A percentile compares a stretch with the other conserved stretches of the same genome.
Evolutionary conservation across 768 basidiomycete genomes (phyloP).

Genomic region (Tricholoma bakamatsutake): DNA sequence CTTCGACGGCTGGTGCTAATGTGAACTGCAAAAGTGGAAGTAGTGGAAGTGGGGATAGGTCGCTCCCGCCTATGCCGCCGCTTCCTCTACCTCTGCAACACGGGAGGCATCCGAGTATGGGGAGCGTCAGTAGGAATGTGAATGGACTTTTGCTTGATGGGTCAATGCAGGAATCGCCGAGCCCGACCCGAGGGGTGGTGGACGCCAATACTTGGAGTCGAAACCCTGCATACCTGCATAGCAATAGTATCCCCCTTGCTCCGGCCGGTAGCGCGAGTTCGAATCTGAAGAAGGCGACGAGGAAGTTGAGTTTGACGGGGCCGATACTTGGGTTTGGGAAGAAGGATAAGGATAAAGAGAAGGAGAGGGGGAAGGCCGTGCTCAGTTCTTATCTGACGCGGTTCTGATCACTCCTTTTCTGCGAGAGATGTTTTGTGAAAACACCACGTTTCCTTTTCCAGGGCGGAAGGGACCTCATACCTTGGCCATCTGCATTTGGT

Average conservation of each 20-base stretch:
- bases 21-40: constrained; percentile 7
- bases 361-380: constrained; percentile 12
- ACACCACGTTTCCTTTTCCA: not conserved
- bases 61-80: constrained; percentile 8
- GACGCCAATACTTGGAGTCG: not conserved
- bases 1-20: constrained; percentile 33
- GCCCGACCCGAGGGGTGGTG: not conserved
- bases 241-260: constrained; percentile 10
- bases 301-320: constrained; percentile 66
- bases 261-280: constrained; percentile 8
- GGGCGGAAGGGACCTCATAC: not conserved
- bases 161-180: not conserved
- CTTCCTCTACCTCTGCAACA: not conserved
- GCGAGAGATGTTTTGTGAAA: not conserved
- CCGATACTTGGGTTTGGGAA: constrained; percentile 55
- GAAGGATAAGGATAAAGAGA: constrained; percentile 43
- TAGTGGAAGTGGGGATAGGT: constrained; percentile 9
- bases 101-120: not conserved
- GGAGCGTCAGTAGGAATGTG: not conserved
- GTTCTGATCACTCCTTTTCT: not conserved
- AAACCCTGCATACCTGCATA: not conserved
- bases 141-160: not conserved
- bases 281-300: constrained; percentile 36
- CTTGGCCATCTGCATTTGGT: not conserved
- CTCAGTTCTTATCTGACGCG: constrained; percentile 6